phyloP scores from a whole-genome alignment of 129 eudicot genomes.

The Centella asiatica region DNA sequence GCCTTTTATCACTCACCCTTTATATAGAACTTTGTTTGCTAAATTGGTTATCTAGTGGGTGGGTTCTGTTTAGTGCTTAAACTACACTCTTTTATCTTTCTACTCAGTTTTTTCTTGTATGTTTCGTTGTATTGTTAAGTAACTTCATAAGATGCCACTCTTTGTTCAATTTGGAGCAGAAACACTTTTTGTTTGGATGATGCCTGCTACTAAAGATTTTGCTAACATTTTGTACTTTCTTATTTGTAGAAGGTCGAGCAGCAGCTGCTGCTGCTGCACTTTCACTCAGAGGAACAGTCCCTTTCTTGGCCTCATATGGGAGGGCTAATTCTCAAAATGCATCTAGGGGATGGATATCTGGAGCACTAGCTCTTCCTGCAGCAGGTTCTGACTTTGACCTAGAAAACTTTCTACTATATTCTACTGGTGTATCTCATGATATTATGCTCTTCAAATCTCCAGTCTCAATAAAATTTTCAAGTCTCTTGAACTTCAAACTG shows the following conservation, averaged over 20 bases:
- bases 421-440: too few relatives aligned
- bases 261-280: slow-evolving; percentile 62
- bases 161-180: background rate
- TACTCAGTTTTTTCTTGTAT: background rate
- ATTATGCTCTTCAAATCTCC: too few relatives aligned
- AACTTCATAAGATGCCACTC: background rate
- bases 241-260: slow-evolving; percentile 56
- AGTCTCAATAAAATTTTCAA: too few relatives aligned
- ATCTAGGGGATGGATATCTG: slow-evolving; percentile 60
- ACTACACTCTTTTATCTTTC: background rate
- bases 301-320: slow-evolving; percentile 59
- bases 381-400: slow-evolving; percentile 45
- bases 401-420: background rate
- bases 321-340: slow-evolving; percentile 51
- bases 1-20: background rate
- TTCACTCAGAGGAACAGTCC: slow-evolving; percentile 47
- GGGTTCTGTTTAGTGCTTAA: background rate
- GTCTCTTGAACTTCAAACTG: background rate
- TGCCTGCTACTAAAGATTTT: background rate
- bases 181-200: background rate
- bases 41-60: background rate
- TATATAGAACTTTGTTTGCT: background rate
- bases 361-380: slow-evolving; percentile 81
- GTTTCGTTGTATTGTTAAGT: background rate
- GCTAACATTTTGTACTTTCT: background rate